Evolutionary conservation across 345 rosid genomes (phyloP).

Genomic region (Arabis alpina): DNA sequence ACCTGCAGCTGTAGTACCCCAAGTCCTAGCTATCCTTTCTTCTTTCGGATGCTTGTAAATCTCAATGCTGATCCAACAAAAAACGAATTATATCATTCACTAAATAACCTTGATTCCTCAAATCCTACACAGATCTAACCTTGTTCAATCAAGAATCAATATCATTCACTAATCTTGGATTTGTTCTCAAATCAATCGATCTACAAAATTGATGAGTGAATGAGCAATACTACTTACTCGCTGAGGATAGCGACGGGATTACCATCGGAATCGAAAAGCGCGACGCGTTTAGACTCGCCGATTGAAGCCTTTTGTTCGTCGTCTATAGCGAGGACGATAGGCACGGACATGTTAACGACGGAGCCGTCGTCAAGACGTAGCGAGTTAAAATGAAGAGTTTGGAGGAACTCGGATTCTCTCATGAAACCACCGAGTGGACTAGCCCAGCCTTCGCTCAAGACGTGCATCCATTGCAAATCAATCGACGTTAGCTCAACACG

Average conservation of each 20-base stretch:
- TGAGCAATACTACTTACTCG: constrained; percentile 57
- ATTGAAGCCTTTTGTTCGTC: constrained; percentile 69
- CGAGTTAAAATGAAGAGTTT: constrained; percentile 99
- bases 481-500: constrained; percentile 68
- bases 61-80: constrained; percentile 67
- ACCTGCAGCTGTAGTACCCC: constrained; percentile 97
- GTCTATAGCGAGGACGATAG: constrained; percentile 85
- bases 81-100: background rate
- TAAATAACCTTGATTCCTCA: background rate
- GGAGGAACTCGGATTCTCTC: constrained; percentile 99
- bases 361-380: constrained; percentile 91
- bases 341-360: constrained; percentile 96
- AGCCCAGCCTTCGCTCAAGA: constrained; percentile 99
- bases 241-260: constrained; percentile 71
- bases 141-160: background rate
- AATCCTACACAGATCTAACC: constrained; percentile 7
- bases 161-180: no score
- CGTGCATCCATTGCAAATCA: constrained; percentile 92
- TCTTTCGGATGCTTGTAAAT: constrained; percentile 96
- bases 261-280: constrained; percentile 73
- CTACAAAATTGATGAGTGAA: background rate
- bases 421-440: constrained; percentile 96
- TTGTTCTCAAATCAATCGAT: background rate
- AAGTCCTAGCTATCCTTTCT: constrained; percentile 94
- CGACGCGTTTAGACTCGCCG: constrained; percentile 71